These are phyloP conservation scores for Aspergillus ochraceus DNA, from an alignment of 2,329 filamentous ascomycete genomes.

Conservation along the genomic window DNA sequence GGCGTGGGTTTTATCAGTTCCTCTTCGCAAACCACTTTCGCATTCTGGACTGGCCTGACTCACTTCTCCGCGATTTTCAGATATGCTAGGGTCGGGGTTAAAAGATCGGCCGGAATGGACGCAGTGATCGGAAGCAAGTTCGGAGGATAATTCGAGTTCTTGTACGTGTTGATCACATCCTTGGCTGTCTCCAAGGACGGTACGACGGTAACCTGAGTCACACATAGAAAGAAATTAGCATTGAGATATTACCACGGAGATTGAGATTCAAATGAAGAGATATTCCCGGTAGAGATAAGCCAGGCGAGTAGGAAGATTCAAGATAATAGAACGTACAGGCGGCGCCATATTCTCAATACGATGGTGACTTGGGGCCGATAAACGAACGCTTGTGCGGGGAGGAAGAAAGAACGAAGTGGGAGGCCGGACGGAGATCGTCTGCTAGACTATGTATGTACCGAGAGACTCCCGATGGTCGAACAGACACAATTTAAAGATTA, in stretches of 20 bases:
- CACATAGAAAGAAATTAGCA: constrained; percentile 15
- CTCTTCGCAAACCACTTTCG: constrained; percentile 1
- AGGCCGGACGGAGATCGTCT: background rate
- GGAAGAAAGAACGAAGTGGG: constrained; percentile 11
- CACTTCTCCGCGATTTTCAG: constrained; percentile 80
- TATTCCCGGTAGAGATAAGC: background rate
- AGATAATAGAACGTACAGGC: constrained; percentile 21
- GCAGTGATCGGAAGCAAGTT: constrained; percentile 82
- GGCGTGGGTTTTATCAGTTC: constrained; percentile 10
- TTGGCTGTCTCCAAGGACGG: constrained; percentile 63
- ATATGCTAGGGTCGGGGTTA: constrained; percentile 94
- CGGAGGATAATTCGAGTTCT: constrained; percentile 57
- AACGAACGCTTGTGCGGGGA: constrained; percentile 17
- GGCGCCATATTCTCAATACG: constrained; percentile 25
- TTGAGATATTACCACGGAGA: background rate
- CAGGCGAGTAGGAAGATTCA: background rate
- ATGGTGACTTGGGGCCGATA: background rate
- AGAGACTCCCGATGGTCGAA: background rate
- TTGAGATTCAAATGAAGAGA: background rate
- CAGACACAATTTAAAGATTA: background rate
- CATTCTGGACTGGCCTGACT: constrained; percentile 32
- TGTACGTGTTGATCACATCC: constrained; percentile 55
- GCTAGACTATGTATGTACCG: no score
- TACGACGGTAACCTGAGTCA: constrained; percentile 51
- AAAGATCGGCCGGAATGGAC: constrained; percentile 84